These are phyloP conservation scores for Penicillium frequentans DNA, from an alignment of 2,329 filamentous ascomycete species.

Conservation along the genomic window DNA sequence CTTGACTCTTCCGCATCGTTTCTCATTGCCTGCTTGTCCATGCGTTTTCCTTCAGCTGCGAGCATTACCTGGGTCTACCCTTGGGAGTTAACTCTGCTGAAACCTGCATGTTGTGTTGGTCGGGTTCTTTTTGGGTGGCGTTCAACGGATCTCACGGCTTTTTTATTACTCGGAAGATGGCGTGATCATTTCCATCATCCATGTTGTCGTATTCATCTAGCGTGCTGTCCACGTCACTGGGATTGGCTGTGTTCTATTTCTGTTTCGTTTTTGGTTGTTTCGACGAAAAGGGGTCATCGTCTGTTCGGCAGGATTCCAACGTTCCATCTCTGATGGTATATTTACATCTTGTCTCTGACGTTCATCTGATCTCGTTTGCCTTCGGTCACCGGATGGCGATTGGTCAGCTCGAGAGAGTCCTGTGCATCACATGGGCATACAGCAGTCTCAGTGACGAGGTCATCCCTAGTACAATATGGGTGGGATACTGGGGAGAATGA, in stretches of 20 bases:
- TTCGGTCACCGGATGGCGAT: not conserved
- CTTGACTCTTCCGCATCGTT: conserved; percentile 26
- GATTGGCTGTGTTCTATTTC: conserved; percentile 22
- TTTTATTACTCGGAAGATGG: conserved; percentile 31
- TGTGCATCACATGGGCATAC: conserved; percentile 1
- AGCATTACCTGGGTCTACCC: conserved; percentile 33
- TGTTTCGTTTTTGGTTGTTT: conserved; percentile 5
- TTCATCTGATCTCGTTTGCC: not conserved
- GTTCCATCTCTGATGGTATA: conserved; percentile 9
- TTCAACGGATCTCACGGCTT: conserved; percentile 38
- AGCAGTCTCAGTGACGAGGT: conserved; percentile 6
- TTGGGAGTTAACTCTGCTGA: conserved; percentile 34
- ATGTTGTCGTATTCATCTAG: conserved; percentile 40
- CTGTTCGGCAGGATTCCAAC: not conserved
- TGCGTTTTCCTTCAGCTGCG: conserved; percentile 33
- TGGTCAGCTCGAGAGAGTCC: not conserved
- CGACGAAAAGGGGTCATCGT: not conserved
- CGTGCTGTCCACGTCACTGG: conserved; percentile 35
- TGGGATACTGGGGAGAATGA: conserved; percentile 8
- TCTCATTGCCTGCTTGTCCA: conserved; percentile 30
- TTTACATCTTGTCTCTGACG: conserved; percentile 1
- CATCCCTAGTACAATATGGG: conserved; percentile 4
- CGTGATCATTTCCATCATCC: conserved; percentile 33
- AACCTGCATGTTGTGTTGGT: conserved; percentile 34
- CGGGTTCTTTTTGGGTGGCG: conserved; percentile 36